Evolutionary conservation across 208 protist species (phyloP).

Genomic region (Endotrypanum monterogeii): DNA sequence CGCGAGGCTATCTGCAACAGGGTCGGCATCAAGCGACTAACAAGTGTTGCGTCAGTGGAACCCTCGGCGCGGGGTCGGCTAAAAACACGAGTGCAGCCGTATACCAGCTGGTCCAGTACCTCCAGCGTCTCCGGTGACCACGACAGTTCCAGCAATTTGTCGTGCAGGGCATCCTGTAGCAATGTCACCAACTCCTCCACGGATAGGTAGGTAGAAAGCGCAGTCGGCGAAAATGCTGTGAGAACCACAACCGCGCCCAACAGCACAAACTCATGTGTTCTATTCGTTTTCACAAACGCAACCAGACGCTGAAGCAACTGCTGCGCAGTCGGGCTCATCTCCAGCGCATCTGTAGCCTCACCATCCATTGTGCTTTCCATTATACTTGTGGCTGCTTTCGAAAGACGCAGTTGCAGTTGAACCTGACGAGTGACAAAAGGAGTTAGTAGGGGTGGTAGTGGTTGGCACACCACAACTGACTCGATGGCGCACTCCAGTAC

Average conservation of each 20-base stretch:
- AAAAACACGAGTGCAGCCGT: constrained; percentile 28
- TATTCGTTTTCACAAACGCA: constrained; percentile 30
- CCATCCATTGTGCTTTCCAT: constrained; percentile 9
- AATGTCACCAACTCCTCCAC: constrained; percentile 20
- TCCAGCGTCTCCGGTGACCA: constrained; percentile 1
- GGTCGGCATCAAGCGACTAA: constrained; percentile 32
- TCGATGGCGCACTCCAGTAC: constrained; percentile 38
- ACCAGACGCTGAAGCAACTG: constrained; percentile 33
- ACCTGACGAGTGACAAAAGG: constrained; percentile 32
- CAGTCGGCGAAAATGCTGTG: constrained; percentile 17
- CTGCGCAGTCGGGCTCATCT: constrained; percentile 17
- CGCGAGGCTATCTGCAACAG: constrained; percentile 36
- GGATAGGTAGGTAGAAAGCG: neutral
- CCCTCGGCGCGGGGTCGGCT: constrained; percentile 15
- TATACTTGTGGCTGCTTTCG: constrained; percentile 17
- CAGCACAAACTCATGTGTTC: constrained; percentile 20
- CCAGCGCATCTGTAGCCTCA: constrained; percentile 8
- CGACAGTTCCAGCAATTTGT: neutral
- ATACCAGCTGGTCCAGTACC: constrained; percentile 16
- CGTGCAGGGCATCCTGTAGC: constrained; percentile 20
- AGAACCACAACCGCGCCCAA: constrained; percentile 15
- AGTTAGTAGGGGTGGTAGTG: constrained; percentile 30
- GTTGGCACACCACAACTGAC: constrained; percentile 23
- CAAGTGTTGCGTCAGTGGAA: constrained; percentile 8
- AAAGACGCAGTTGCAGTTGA: constrained; percentile 21